These are phyloP conservation scores for Sugiyamaella qingdaonensis DNA, from an alignment of 805 yeast species.

Conservation along the genomic window DNA sequence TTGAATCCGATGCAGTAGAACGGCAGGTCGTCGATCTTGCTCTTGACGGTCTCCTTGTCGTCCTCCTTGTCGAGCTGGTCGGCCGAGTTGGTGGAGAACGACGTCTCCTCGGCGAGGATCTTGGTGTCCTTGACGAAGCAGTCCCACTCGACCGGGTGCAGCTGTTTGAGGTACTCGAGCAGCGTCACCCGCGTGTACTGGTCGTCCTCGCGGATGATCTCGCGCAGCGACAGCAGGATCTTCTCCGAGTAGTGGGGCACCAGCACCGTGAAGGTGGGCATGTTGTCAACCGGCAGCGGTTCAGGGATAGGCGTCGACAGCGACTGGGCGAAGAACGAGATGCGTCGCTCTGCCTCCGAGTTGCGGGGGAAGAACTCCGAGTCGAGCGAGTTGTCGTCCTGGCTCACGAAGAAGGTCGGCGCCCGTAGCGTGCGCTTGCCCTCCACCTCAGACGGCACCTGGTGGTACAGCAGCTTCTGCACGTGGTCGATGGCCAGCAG, in stretches of 20 bases:
- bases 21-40: conserved; percentile 86
- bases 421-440: conserved; percentile 98
- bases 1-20: conserved; percentile 96
- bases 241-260: conserved; percentile 96
- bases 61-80: conserved; percentile 44
- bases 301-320: conserved; percentile 98
- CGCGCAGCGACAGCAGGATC: conserved; percentile 87
- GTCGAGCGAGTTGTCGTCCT: conserved; percentile 90
- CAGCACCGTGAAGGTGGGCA: conserved; percentile 98
- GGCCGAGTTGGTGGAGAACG: conserved; percentile 14
- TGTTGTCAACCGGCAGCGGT: conserved; percentile 97
- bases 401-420: conserved; percentile 97
- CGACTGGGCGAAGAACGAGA: conserved; percentile 98
- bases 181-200: conserved; percentile 92
- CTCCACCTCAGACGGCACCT: conserved; percentile 96
- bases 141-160: conserved; percentile 97
- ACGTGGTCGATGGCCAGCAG: conserved; percentile 97
- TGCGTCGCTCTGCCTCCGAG: conserved; percentile 99
- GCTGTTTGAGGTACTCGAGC: conserved; percentile 88
- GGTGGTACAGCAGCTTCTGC: conserved; percentile 94
- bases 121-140: conserved; percentile 95
- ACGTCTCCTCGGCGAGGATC: conserved; percentile 69
- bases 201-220: conserved; percentile 95
- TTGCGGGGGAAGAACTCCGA: conserved; percentile 96
- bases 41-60: conserved; percentile 69